These are phyloP conservation scores for Colletotrichum horii DNA, from an alignment of 2,329 filamentous ascomycete genomes.

Conservation along the genomic window DNA sequence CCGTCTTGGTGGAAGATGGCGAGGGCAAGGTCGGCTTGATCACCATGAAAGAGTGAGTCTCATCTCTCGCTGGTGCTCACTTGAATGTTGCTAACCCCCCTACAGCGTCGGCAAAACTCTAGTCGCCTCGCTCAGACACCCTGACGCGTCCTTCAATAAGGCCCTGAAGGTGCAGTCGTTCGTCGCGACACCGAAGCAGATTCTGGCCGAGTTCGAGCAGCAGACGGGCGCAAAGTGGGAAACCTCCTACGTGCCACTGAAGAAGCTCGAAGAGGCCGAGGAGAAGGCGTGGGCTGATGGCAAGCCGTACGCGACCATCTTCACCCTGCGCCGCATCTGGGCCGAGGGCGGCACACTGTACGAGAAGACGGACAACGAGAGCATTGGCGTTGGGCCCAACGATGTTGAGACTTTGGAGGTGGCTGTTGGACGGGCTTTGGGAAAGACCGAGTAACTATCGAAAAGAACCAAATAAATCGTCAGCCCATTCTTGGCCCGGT, in stretches of 20 bases:
- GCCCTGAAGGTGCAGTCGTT: slow-evolving; percentile 75
- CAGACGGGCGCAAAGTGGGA: slow-evolving; percentile 66
- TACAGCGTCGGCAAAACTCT: slow-evolving; percentile 69
- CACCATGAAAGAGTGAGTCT: slow-evolving; percentile 71
- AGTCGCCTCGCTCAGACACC: slow-evolving; percentile 64
- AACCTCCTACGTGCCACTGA: slow-evolving; percentile 56
- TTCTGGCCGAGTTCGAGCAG: slow-evolving; percentile 70
- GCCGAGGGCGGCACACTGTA: slow-evolving; percentile 75
- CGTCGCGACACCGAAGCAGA: slow-evolving; percentile 65
- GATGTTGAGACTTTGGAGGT: slow-evolving; percentile 56
- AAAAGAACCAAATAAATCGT: not conserved
- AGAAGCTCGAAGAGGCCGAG: slow-evolving; percentile 61
- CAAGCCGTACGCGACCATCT: slow-evolving; percentile 54
- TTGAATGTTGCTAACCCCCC: not conserved
- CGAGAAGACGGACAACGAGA: slow-evolving; percentile 68
- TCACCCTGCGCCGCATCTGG: slow-evolving; percentile 75
- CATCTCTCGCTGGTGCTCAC: too few relatives aligned
- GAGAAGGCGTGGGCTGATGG: slow-evolving; percentile 60
- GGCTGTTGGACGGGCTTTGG: slow-evolving; percentile 21
- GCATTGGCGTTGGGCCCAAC: slow-evolving; percentile 54
- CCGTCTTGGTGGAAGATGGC: slow-evolving; percentile 66
- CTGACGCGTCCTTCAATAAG: slow-evolving; percentile 56
- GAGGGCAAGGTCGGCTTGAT: slow-evolving; percentile 69
- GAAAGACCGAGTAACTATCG: not conserved
- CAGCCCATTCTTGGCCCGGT: not conserved